Evolutionary conservation across 108 stramenopile species (phyloP).

Genomic region (Poteriospumella lacustris): DNA sequence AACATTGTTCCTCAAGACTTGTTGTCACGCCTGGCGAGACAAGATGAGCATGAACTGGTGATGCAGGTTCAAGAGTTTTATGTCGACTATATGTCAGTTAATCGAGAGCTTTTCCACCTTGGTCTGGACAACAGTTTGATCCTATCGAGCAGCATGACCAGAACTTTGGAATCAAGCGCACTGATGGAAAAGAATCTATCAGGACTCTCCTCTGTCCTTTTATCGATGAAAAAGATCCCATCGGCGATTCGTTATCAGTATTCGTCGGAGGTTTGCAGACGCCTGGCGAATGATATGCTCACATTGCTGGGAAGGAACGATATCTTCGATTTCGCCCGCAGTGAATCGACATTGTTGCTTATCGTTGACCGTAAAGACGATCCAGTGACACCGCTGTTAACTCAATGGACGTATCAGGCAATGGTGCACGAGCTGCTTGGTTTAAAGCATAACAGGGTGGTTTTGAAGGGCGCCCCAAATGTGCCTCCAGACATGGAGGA

Average conservation of each 20-base stretch:
- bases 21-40: constrained; percentile 75
- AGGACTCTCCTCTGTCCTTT: constrained; percentile 77
- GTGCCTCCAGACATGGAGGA: constrained; percentile 84
- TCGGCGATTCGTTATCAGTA: constrained; percentile 76
- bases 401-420: constrained; percentile 99
- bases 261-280: constrained; percentile 52
- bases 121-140: constrained; percentile 12
- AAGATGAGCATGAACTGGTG: constrained; percentile 75
- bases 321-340: constrained; percentile 79
- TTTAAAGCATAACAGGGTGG: constrained; percentile 88
- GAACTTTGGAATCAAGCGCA: constrained; percentile 11
- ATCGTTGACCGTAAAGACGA: constrained; percentile 94
- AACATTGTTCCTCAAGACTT: constrained; percentile 70
- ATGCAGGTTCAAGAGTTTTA: constrained; percentile 91
- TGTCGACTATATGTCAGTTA: constrained; percentile 90
- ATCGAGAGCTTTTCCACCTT: constrained; percentile 71
- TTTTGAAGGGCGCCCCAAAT: constrained; percentile 78
- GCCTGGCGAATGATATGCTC: constrained; percentile 67
- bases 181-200: constrained; percentile 75
- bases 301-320: constrained; percentile 73
- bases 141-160: background rate
- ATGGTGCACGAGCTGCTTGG: constrained; percentile 99
- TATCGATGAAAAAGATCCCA: constrained; percentile 80
- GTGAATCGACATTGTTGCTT: constrained; percentile 60
- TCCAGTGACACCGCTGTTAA: constrained; percentile 92